phyloP scores from a whole-genome alignment of 352 stramenopile genomes.

The Salisapilia sapeloensis region DNA sequence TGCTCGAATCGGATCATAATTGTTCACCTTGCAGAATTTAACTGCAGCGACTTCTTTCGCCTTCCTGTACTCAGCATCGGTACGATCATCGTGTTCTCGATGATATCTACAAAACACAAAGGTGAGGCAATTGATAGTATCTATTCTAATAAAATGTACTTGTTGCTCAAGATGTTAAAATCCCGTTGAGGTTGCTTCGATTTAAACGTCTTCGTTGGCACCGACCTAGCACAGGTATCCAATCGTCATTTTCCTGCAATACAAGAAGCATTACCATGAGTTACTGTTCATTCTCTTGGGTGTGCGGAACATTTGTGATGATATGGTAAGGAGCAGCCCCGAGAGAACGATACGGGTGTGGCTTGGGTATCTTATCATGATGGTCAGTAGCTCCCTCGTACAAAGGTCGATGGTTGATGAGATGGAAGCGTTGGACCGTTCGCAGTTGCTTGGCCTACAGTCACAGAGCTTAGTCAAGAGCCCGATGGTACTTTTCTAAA shows the following conservation, averaged over 20 bases:
- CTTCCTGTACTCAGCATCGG: conserved; percentile 11
- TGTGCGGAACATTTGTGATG: conserved; percentile 26
- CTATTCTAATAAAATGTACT: conserved; percentile 12
- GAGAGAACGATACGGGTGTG: conserved; percentile 16
- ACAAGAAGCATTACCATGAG: background rate
- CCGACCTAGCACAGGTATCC: background rate
- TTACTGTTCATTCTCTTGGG: background rate
- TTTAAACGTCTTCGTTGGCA: background rate
- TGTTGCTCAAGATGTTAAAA: conserved; percentile 67
- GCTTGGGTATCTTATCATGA: conserved; percentile 13
- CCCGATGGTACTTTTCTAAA: no score
- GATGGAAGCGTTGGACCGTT: conserved; percentile 37
- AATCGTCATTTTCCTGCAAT: background rate
- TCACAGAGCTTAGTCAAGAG: background rate
- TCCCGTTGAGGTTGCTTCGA: conserved; percentile 22
- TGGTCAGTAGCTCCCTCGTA: conserved; percentile 24
- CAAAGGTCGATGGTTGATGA: conserved; percentile 46
- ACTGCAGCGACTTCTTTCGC: conserved; percentile 29
- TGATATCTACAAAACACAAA: no score
- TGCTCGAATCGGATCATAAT: conserved; percentile 45
- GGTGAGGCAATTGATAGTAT: conserved; percentile 5
- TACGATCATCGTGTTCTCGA: conserved; percentile 22
- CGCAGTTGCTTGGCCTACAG: conserved; percentile 37
- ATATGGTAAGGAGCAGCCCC: conserved; percentile 35
- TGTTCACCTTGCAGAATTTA: conserved; percentile 50